These are phyloP conservation scores for Ehretia macrophylla DNA, from an alignment of 257 asterid species.

Conservation along the genomic window DNA sequence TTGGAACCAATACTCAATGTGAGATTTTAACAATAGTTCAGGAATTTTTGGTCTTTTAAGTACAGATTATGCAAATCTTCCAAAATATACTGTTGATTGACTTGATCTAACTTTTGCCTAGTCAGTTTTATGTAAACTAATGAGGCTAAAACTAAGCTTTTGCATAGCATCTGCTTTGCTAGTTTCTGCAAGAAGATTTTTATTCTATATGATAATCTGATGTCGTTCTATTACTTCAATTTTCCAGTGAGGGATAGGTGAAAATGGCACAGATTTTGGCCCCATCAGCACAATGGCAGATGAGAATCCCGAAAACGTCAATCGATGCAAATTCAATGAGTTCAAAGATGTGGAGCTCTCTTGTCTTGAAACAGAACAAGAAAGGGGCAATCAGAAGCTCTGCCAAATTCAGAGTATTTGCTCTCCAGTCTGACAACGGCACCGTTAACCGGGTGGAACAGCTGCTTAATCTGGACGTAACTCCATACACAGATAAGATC, in stretches of 20 bases:
- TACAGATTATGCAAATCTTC: no score
- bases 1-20: no score
- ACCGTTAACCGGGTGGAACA: conserved; percentile 85
- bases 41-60: no score
- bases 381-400: conserved; percentile 47
- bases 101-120: no score
- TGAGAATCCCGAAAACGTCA: conserved; percentile 61
- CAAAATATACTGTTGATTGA: no score
- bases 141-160: no score
- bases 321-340: conserved; percentile 50
- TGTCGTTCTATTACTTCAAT: not conserved
- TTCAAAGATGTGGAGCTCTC: conserved; percentile 68
- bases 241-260: conserved; percentile 24
- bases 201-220: not conserved
- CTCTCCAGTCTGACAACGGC: conserved; percentile 53
- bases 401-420: conserved; percentile 59
- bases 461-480: conserved; percentile 73
- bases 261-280: conserved; percentile 94
- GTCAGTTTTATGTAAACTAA: no score
- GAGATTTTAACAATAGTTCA: no score
- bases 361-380: conserved; percentile 67
- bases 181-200: no score
- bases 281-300: conserved; percentile 95
- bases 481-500: conserved; percentile 80
- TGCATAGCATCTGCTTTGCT: no score